A percentile compares a stretch with the other conserved stretches of the same genome.
phyloP scores from a whole-genome alignment of 331 rosid species.

The Acacia concinna region DNA sequence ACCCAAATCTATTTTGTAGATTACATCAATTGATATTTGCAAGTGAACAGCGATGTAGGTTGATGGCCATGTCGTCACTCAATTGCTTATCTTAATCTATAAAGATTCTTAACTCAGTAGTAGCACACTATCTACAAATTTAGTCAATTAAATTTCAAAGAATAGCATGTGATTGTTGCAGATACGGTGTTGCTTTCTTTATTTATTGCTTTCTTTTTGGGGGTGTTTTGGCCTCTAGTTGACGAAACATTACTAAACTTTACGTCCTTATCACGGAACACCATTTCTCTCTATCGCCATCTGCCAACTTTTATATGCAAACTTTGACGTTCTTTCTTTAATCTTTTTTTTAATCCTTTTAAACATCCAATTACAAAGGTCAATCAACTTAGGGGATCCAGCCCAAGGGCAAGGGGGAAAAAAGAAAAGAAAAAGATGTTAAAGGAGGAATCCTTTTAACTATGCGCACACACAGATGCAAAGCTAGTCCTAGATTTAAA shows the following conservation, averaged over 20 bases:
- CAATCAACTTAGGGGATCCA: slow-evolving; percentile 24
- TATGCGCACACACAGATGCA: slow-evolving; percentile 8
- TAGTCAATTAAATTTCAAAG: not conserved
- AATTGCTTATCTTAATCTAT: too few relatives aligned
- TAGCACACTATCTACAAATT: not conserved
- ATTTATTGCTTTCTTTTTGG: not conserved
- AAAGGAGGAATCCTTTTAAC: slow-evolving; percentile 12
- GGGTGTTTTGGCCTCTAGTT: not conserved
- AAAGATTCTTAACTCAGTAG: too few relatives aligned
- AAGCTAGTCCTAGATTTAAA: slow-evolving; percentile 20
- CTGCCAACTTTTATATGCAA: not conserved
- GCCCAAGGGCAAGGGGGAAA: not conserved
- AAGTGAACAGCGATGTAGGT: not conserved
- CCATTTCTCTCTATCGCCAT: not conserved
- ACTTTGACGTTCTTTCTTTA: not conserved
- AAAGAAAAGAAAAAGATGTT: not conserved
- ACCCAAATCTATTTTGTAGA: not conserved
- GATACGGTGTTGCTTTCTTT: not conserved
- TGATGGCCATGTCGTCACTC: not conserved
- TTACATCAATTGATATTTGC: not conserved
- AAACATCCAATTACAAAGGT: slow-evolving; percentile 33
- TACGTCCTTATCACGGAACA: not conserved
- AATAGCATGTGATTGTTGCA: not conserved
- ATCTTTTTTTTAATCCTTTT: not conserved
- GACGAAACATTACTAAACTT: not conserved